phyloP scores from a whole-genome alignment of 192 early-diverging fungal species.

The Backusella tuberculispora region DNA sequence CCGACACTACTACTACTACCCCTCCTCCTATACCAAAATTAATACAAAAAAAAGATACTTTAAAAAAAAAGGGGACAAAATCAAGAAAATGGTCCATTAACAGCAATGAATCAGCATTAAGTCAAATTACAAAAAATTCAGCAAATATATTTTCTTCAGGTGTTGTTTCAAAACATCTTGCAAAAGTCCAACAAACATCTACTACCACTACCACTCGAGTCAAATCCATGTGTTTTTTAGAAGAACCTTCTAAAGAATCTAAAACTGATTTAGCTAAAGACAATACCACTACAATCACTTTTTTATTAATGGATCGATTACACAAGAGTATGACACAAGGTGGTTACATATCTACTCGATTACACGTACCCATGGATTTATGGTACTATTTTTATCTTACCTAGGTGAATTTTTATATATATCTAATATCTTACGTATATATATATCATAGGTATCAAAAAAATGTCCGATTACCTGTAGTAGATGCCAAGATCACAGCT shows the following conservation, averaged over 20 bases:
- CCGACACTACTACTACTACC: neutral
- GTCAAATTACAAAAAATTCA: neutral
- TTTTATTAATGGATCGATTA: neutral
- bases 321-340: constrained; percentile 18
- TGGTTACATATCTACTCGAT: neutral
- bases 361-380: constrained; percentile 13
- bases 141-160: neutral
- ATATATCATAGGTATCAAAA: neutral
- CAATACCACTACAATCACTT: neutral
- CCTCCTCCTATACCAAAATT: neutral
- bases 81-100: neutral
- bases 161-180: neutral
- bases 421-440: neutral
- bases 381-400: neutral
- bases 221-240: neutral
- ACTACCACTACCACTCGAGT: neutral
- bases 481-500: constrained; percentile 17
- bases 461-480: constrained; percentile 14
- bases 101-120: neutral
- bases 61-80: neutral
- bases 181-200: neutral
- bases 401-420: neutral
- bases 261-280: neutral
- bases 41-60: neutral
- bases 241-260: constrained; percentile 1